Conservation (phyloP, 2,329 filamentous ascomycete species). For the Clathrospora elynae region DNA sequence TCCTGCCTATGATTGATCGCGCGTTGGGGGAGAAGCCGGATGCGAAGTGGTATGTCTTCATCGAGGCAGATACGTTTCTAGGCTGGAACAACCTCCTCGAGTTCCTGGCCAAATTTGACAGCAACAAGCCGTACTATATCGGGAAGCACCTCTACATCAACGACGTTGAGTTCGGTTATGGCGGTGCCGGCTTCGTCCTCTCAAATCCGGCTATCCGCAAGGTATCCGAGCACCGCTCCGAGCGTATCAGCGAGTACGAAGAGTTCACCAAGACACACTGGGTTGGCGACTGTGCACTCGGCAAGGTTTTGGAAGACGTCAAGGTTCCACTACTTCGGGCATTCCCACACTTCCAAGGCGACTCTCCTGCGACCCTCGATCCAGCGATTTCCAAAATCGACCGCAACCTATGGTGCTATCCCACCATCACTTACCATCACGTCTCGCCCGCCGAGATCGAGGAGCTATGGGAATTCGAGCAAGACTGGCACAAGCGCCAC, state of each 20-base stretch:
- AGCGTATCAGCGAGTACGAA: conserved; percentile 43
- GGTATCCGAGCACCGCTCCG: conserved; percentile 38
- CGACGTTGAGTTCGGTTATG: conserved; percentile 52
- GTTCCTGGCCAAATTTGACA: conserved; percentile 49
- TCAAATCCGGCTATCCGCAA: conserved; percentile 50
- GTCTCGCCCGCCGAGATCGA: conserved; percentile 46
- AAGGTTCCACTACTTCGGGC: conserved; percentile 45
- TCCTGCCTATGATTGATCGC: conserved; percentile 60
- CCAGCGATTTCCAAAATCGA: conserved; percentile 44
- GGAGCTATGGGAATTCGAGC: conserved; percentile 49
- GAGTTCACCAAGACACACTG: conserved; percentile 44
- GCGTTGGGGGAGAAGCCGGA: conserved; percentile 47
- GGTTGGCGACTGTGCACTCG: conserved; percentile 49
- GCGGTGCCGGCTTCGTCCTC: conserved; percentile 53
- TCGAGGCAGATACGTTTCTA: conserved; percentile 47
- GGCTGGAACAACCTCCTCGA: conserved; percentile 49
- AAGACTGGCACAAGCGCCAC: conserved; percentile 46
- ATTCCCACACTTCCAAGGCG: conserved; percentile 55
- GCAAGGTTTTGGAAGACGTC: conserved; percentile 46
- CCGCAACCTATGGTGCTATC: conserved; percentile 51
- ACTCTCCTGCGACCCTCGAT: conserved; percentile 51
- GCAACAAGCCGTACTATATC: conserved; percentile 50
- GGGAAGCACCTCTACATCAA: conserved; percentile 53
- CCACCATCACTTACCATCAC: conserved; percentile 51
- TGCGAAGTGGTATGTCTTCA: conserved; percentile 48